A percentile compares a stretch with the other conserved stretches of the same genome.
These are phyloP conservation scores for Citrullus amarus DNA, from an alignment of 306 rosid species.

Conservation along the genomic window DNA sequence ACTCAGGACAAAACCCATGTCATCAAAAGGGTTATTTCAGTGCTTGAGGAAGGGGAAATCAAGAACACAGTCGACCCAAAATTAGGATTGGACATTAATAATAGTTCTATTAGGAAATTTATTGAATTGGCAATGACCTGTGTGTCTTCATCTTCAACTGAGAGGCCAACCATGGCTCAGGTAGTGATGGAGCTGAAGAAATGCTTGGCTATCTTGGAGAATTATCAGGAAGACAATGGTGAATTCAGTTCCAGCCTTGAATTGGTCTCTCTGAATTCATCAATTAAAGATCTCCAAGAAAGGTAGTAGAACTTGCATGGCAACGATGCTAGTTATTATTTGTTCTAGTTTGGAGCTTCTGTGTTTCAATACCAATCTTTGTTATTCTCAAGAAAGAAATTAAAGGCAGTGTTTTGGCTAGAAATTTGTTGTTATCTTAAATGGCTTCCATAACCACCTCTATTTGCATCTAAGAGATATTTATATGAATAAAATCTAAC, in stretches of 20 bases:
- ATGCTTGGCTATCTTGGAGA: constrained; percentile 17
- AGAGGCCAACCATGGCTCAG: constrained; percentile 39
- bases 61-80: constrained; percentile 28
- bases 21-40: constrained; percentile 25
- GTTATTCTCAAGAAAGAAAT: background rate
- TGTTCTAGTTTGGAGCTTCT: background rate
- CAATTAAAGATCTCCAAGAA: background rate
- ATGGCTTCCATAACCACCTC: background rate
- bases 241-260: background rate
- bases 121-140: constrained; percentile 42
- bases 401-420: background rate
- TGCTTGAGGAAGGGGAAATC: constrained; percentile 26
- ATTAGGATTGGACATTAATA: constrained; percentile 16
- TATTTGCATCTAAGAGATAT: background rate
- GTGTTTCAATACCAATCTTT: background rate
- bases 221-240: background rate
- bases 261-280: background rate
- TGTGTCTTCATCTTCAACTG: constrained; percentile 9
- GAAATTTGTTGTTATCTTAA: background rate
- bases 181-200: constrained; percentile 33
- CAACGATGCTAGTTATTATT: background rate
- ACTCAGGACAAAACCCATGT: constrained; percentile 17
- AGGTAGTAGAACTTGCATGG: background rate
- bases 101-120: constrained; percentile 24
- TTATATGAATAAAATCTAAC: background rate